Conservation (phyloP, 306 rosid species). For the Sicyos baderoa region DNA sequence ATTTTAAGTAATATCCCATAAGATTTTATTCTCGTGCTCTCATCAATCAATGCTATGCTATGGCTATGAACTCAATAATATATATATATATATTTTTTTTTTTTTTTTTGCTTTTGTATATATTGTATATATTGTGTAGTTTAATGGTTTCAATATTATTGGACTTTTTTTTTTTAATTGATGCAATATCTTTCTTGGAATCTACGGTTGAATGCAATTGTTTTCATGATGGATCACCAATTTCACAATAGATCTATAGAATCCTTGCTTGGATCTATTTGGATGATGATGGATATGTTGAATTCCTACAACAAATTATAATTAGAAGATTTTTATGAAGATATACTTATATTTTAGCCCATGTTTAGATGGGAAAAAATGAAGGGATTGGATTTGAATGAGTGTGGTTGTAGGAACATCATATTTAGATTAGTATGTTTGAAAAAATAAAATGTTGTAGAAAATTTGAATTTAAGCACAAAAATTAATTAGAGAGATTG, state of each 20-base stretch:
- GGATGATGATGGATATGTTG: background rate
- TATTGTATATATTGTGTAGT: background rate
- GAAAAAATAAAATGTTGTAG: no score
- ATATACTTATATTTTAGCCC: no score
- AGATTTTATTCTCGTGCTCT: constrained; percentile 29
- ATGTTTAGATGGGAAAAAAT: no score
- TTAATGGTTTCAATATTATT: constrained; percentile 15
- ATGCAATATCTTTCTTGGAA: constrained; percentile 7
- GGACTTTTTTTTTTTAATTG: background rate
- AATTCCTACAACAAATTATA: background rate
- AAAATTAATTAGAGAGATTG: no score
- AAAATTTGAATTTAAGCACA: no score
- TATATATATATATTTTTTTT: no score
- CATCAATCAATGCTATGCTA: background rate
- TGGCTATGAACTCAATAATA: background rate
- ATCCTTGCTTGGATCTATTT: background rate
- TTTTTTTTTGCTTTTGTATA: background rate
- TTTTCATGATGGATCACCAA: background rate
- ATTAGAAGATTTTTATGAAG: no score
- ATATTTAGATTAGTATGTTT: no score
- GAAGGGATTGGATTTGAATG: no score
- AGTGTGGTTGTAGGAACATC: no score
- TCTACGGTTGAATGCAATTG: background rate
- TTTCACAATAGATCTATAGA: background rate
- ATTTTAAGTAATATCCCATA: constrained; percentile 39